A percentile compares a stretch with the other conserved stretches of the same genome.
These are phyloP conservation scores for Leccinum uliginosum DNA, from an alignment of 768 basidiomycete species.

Conservation along the genomic window DNA sequence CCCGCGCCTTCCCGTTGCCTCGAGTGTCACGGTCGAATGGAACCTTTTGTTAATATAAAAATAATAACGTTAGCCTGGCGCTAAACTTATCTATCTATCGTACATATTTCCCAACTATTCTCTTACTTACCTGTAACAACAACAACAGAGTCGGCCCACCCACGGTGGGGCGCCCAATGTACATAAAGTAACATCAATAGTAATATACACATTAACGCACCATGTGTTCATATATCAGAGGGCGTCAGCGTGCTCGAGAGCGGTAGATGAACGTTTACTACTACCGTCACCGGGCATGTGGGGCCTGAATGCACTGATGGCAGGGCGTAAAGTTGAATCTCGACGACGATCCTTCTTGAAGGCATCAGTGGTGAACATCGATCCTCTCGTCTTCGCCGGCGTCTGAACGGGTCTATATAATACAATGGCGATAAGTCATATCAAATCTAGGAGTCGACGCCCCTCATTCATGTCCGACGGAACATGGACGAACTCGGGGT, in stretches of 20 bases:
- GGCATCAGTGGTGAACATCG: not conserved
- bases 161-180: constrained; percentile 9
- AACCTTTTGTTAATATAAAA: not conserved
- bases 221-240: not conserved
- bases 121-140: not conserved
- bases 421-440: not conserved
- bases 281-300: not conserved
- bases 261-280: not conserved
- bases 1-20: constrained; percentile 8
- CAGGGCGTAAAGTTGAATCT: too few species aligned
- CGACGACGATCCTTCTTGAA: constrained; percentile 10
- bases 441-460: constrained; percentile 5
- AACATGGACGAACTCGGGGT: constrained; percentile 1
- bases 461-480: constrained; percentile 22
- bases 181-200: constrained; percentile 10
- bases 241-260: not conserved
- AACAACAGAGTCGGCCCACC: not conserved
- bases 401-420: constrained; percentile 5
- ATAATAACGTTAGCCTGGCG: constrained; percentile 15
- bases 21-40: constrained; percentile 1
- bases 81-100: constrained; percentile 20
- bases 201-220: constrained; percentile 2
- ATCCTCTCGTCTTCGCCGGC: constrained; percentile 4
- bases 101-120: constrained; percentile 20
- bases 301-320: too few species aligned